A percentile compares a stretch with the other conserved stretches of the same genome.
Conservation (phyloP, 768 basidiomycete species). For the Dacryopinax spathularia region DNA sequence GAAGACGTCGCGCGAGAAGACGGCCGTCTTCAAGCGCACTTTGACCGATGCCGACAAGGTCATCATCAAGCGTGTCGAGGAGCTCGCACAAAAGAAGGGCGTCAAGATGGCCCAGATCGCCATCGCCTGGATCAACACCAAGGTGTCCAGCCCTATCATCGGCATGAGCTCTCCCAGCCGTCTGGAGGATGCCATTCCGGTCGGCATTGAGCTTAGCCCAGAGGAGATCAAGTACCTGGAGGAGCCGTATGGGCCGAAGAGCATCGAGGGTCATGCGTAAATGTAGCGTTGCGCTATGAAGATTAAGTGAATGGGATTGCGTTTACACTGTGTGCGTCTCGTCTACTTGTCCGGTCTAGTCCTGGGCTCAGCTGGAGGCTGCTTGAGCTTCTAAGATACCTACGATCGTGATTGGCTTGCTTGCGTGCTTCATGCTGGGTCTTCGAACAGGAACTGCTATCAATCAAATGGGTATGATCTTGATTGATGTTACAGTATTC, state of each 20-base stretch:
- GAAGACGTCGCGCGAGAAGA: background rate
- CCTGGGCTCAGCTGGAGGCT: too few species aligned
- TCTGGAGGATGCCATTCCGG: conserved; percentile 22
- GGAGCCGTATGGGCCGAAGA: conserved; percentile 1
- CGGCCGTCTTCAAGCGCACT: too few species aligned
- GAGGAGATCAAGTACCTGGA: conserved; percentile 24
- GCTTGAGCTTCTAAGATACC: too few species aligned
- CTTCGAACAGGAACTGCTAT: too few species aligned
- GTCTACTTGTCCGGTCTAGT: too few species aligned
- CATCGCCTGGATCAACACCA: conserved; percentile 29
- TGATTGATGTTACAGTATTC: too few species aligned
- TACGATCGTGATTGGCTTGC: too few species aligned
- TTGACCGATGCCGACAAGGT: background rate
- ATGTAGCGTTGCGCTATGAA: background rate
- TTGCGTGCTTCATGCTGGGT: too few species aligned
- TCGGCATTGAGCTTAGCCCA: conserved; percentile 16
- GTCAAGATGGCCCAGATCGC: conserved; percentile 35
- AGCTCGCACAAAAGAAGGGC: conserved; percentile 28
- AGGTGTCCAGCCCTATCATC: conserved; percentile 34
- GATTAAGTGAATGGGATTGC: too few species aligned
- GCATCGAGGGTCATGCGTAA: background rate
- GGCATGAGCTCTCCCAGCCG: conserved; percentile 26
- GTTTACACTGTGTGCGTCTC: too few species aligned
- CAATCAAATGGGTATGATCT: too few species aligned
- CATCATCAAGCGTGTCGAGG: conserved; percentile 26